Percentiles rank a stretch among this genome's conserved stretches.
Conservation (phyloP, 75 land plant species). For the Cunninghamia lanceolata region DNA sequence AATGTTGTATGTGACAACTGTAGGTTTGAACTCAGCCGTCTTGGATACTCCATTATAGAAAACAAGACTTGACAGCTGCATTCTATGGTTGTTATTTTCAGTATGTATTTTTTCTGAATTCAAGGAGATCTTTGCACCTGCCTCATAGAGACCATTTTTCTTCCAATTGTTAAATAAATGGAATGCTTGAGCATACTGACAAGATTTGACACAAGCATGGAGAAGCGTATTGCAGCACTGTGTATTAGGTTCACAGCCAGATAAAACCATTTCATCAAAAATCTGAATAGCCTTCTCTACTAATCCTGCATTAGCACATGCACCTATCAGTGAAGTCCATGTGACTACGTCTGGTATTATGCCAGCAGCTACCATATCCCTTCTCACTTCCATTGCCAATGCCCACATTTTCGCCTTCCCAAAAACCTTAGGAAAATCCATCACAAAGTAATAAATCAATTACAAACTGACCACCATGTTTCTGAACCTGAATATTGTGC, state of each 20-base stretch:
- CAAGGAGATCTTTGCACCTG: background rate
- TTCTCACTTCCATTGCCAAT: constrained; percentile 60
- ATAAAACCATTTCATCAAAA: constrained; percentile 73
- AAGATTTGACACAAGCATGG: constrained; percentile 70
- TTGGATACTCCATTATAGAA: background rate
- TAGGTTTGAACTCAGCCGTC: constrained; percentile 49
- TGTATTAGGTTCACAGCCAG: constrained; percentile 79
- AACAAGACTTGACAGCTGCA: background rate
- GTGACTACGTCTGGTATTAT: constrained; percentile 73
- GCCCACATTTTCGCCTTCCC: constrained; percentile 87
- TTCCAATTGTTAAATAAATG: constrained; percentile 68
- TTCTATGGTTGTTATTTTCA: background rate
- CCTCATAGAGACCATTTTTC: constrained; percentile 25
- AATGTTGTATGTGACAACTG: constrained; percentile 73
- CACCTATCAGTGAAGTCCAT: constrained; percentile 81
- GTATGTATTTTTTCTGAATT: background rate
- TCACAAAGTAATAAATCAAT: constrained; percentile 8
- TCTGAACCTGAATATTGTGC: background rate
- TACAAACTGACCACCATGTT: constrained; percentile 4
- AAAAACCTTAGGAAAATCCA: constrained; percentile 49
- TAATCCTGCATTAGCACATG: constrained; percentile 70
- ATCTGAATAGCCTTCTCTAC: constrained; percentile 66
- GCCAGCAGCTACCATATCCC: constrained; percentile 71
- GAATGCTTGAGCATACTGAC: constrained; percentile 78
- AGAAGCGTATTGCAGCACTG: constrained; percentile 70